Evolutionary conservation across 441 rosid species (phyloP).

Genomic region (Rhodomyrtus psidioides): DNA sequence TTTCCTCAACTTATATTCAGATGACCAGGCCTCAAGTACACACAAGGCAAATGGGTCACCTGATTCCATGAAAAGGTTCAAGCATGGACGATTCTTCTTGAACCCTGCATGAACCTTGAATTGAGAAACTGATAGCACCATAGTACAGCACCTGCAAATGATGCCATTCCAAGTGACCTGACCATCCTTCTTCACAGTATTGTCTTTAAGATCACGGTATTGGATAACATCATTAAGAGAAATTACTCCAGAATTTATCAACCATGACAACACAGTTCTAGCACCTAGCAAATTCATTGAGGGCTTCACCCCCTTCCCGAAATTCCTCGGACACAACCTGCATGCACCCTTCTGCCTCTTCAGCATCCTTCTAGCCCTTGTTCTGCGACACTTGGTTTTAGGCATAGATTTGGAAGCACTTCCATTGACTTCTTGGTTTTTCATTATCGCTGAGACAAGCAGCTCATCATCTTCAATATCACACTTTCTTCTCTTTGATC

Average conservation of each 20-base stretch:
- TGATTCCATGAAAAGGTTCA: conserved; percentile 80
- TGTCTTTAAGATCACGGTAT: conserved; percentile 56
- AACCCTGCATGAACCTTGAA: conserved; percentile 86
- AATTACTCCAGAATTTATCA: conserved; percentile 54
- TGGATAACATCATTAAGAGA: conserved; percentile 63
- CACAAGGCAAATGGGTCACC: conserved; percentile 70
- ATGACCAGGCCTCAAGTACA: conserved; percentile 90
- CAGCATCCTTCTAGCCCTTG: conserved; percentile 35
- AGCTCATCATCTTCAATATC: conserved; percentile 60
- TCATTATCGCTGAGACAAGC: conserved; percentile 50
- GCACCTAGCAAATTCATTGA: conserved; percentile 27
- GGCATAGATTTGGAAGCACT: conserved; percentile 27
- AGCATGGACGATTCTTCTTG: conserved; percentile 61
- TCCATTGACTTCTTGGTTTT: conserved; percentile 37
- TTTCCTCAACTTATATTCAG: conserved; percentile 73
- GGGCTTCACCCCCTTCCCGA: conserved; percentile 37
- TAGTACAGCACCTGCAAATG: conserved; percentile 68
- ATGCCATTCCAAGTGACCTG: conserved; percentile 64
- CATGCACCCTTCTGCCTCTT: conserved; percentile 54
- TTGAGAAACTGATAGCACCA: conserved; percentile 55
- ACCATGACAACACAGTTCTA: conserved; percentile 79
- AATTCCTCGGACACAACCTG: conserved; percentile 57
- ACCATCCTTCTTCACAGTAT: conserved; percentile 69
- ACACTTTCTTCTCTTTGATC: conserved; percentile 37
- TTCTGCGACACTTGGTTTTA: conserved; percentile 35